phyloP scores from a whole-genome alignment of 2,329 filamentous ascomycete genomes.

The Fusarium hostae region DNA sequence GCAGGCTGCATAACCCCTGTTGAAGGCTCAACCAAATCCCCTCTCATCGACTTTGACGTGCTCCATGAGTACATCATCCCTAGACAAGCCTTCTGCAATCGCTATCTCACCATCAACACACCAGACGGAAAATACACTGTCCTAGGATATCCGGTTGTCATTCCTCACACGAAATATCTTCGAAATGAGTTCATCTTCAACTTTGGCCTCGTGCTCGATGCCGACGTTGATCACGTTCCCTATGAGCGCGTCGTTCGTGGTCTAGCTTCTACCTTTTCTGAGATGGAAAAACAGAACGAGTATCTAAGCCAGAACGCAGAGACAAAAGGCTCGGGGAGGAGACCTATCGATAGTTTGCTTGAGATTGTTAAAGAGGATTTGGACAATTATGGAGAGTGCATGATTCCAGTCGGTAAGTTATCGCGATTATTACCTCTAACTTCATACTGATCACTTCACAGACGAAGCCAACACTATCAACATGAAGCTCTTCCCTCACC shows the following conservation, averaged over 20 bases:
- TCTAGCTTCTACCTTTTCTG: constrained; percentile 84
- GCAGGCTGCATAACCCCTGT: constrained; percentile 68
- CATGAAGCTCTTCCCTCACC: constrained; percentile 92
- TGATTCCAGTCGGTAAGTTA: constrained; percentile 95
- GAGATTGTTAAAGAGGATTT: constrained; percentile 86
- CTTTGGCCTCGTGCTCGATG: constrained; percentile 84
- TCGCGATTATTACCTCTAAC: too few relatives aligned
- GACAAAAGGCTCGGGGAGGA: constrained; percentile 60
- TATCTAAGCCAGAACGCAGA: constrained; percentile 76
- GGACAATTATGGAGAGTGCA: constrained; percentile 97
- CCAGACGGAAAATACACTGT: constrained; percentile 77
- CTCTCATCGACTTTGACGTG: constrained; percentile 85
- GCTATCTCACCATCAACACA: constrained; percentile 83
- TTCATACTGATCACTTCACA: constrained; percentile 49
- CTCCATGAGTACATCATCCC: constrained; percentile 95
- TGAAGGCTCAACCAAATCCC: constrained; percentile 54
- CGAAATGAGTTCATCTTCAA: constrained; percentile 99
- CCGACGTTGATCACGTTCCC: constrained; percentile 74
- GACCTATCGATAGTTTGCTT: constrained; percentile 84
- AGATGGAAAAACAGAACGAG: constrained; percentile 90
- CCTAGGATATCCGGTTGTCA: constrained; percentile 88
- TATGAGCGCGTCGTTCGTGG: constrained; percentile 89
- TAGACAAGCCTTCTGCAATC: constrained; percentile 93
- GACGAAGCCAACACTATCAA: constrained; percentile 95
- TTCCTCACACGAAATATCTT: constrained; percentile 82